phyloP scores from a whole-genome alignment of 768 basidiomycete genomes.

The Russula foetens region DNA sequence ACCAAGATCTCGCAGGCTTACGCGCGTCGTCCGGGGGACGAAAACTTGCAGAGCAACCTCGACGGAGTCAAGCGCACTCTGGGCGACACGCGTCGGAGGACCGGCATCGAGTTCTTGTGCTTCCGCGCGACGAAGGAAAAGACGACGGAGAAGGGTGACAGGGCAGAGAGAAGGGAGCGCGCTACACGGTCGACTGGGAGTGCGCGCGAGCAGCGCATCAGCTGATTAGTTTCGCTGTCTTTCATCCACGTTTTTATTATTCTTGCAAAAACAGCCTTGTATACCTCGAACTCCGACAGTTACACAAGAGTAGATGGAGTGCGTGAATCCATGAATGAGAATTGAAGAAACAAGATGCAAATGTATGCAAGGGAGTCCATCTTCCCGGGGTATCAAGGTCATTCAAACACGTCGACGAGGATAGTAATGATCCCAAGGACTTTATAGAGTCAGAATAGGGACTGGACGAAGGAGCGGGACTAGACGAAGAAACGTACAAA shows the following conservation, averaged over 20 bases:
- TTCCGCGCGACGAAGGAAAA: conserved; percentile 66
- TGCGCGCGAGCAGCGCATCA: conserved; percentile 4
- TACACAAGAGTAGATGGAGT: conserved; percentile 30
- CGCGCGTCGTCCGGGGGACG: conserved; percentile 73
- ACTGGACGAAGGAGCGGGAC: background rate
- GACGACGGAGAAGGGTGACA: conserved; percentile 20
- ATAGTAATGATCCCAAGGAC: conserved; percentile 90
- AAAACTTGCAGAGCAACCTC: conserved; percentile 78
- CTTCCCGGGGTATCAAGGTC: background rate
- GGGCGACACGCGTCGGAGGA: conserved; percentile 80
- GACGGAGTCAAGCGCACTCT: conserved; percentile 89
- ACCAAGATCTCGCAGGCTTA: conserved; percentile 93
- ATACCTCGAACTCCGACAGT: background rate
- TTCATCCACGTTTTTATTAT: too few species aligned
- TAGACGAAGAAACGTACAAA: conserved; percentile 46
- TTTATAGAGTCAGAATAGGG: conserved; percentile 22
- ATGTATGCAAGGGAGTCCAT: background rate
- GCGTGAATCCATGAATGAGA: background rate
- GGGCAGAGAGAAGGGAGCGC: conserved; percentile 11
- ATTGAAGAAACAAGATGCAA: background rate
- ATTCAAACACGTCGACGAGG: conserved; percentile 61
- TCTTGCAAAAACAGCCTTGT: background rate
- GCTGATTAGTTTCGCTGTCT: background rate
- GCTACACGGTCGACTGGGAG: background rate
- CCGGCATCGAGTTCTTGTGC: conserved; percentile 92